Evolutionary conservation across 225 moss, liverwort and hornwort genomes (phyloP).

Genomic region (Sphagnum contortum): DNA sequence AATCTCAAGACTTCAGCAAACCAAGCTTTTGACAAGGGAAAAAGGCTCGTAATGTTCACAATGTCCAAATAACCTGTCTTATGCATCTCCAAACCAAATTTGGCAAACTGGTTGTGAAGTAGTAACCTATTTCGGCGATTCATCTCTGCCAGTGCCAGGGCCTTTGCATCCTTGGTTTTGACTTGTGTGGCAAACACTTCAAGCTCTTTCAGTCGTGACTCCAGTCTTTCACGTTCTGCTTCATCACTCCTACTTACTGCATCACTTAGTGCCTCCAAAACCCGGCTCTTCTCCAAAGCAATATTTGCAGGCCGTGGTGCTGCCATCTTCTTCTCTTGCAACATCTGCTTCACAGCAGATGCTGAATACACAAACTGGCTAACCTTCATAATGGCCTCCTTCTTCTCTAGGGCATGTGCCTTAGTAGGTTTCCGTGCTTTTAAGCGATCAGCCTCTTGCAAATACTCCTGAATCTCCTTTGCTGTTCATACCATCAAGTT

Average conservation of each 20-base stretch:
- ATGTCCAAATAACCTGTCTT: no score
- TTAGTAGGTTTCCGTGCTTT: conserved; percentile 62
- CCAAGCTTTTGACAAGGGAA: no score
- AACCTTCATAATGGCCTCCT: conserved; percentile 66
- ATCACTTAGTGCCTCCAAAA: conserved; percentile 54
- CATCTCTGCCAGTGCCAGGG: conserved; percentile 93
- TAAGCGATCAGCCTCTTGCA: conserved; percentile 49
- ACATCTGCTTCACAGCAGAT: conserved; percentile 88
- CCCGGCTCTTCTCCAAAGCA: conserved; percentile 79
- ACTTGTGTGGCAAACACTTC: conserved; percentile 55
- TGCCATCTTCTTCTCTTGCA: conserved; percentile 91
- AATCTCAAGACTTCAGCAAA: no score
- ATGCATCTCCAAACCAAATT: no score
- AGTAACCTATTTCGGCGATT: conserved; percentile 72
- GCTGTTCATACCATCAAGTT: conserved; percentile 22
- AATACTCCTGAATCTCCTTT: conserved; percentile 61
- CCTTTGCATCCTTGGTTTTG: conserved; percentile 94
- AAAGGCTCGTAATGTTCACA: no score
- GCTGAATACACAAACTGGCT: conserved; percentile 88
- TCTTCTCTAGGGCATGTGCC: conserved; percentile 55
- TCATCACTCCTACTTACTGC: conserved; percentile 60
- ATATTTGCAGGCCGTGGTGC: conserved; percentile 77
- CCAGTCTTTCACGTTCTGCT: conserved; percentile 65
- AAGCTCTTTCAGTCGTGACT: conserved; percentile 68
- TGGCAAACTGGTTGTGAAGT: no score